Percentiles rank a stretch among this genome's conserved stretches.
Evolutionary conservation across 2,329 filamentous ascomycete genomes (phyloP).

Genomic region (Trichoderma simmonsii): DNA sequence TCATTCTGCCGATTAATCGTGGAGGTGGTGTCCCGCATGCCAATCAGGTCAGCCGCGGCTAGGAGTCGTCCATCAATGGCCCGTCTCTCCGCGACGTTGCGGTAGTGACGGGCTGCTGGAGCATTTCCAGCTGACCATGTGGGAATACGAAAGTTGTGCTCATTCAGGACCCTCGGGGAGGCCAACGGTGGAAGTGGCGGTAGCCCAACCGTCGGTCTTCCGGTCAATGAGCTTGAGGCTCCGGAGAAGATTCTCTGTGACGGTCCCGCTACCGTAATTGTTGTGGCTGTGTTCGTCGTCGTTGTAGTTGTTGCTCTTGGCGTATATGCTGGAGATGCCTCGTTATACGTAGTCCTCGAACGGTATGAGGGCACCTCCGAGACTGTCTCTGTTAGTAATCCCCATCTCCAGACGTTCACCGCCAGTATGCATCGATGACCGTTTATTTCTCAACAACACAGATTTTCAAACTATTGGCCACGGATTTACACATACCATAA

Average conservation of each 20-base stretch:
- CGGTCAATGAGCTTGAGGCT: constrained; percentile 28
- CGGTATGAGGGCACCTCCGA: constrained; percentile 66
- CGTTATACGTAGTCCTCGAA: constrained; percentile 48
- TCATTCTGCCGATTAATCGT: constrained; percentile 11
- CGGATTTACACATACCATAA: constrained; percentile 49
- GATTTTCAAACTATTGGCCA: too few relatives aligned
- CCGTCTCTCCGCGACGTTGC: constrained; percentile 62
- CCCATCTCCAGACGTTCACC: not conserved
- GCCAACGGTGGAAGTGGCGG: constrained; percentile 48
- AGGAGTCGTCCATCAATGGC: constrained; percentile 44
- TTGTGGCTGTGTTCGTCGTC: not conserved
- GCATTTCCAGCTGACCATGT: constrained; percentile 56
- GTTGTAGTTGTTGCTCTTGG: constrained; percentile 29
- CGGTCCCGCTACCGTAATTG: not conserved
- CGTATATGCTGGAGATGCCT: constrained; percentile 51
- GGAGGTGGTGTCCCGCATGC: not conserved
- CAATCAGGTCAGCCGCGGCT: constrained; percentile 24
- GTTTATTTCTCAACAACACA: not conserved
- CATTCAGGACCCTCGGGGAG: constrained; percentile 39
- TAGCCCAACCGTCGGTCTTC: constrained; percentile 42
- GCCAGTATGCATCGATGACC: not conserved
- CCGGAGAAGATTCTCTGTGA: constrained; percentile 17
- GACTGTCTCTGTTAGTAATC: constrained; percentile 36
- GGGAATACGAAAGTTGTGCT: constrained; percentile 55
- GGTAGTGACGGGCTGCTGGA: constrained; percentile 58